phyloP scores from a whole-genome alignment of 2,329 filamentous ascomycete species.

The Ceratocystiopsis brevicomis region DNA sequence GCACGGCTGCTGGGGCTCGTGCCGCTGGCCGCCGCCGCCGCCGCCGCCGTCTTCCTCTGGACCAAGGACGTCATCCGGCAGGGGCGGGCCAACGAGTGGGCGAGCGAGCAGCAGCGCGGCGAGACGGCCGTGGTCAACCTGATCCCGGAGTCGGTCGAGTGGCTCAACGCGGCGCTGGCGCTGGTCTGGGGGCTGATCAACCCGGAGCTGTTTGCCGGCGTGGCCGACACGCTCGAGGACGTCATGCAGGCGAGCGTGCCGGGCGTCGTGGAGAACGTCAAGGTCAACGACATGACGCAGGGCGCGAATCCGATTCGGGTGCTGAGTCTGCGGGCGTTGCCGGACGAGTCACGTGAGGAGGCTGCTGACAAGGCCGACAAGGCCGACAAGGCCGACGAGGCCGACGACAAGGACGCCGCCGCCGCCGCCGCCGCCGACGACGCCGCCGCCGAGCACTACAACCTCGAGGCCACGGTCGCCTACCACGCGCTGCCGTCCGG shows the following conservation, averaged over 20 bases:
- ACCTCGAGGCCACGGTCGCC: constrained; percentile 74
- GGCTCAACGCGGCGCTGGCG: constrained; percentile 80
- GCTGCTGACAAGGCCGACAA: constrained; percentile 58
- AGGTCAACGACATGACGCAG: constrained; percentile 87
- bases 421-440: constrained; percentile 55
- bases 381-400: constrained; percentile 49
- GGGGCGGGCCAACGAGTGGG: constrained; percentile 73
- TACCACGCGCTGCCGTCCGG: constrained; percentile 71
- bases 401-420: too few relatives aligned
- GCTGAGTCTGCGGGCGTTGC: constrained; percentile 67
- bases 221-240: constrained; percentile 87
- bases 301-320: constrained; percentile 81
- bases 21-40: constrained; percentile 50
- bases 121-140: constrained; percentile 74
- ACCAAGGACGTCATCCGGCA: constrained; percentile 69
- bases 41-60: constrained; percentile 74
- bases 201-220: constrained; percentile 79
- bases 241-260: constrained; percentile 95
- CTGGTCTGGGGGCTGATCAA: constrained; percentile 85
- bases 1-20: constrained; percentile 59
- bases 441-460: constrained; percentile 83
- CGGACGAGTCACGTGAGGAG: constrained; percentile 58
- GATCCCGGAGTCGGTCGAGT: constrained; percentile 82
- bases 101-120: constrained; percentile 67
- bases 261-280: constrained; percentile 78